These are phyloP conservation scores for Aspergillus quadricinctus DNA, from an alignment of 2,329 filamentous ascomycete genomes.

Conservation along the genomic window DNA sequence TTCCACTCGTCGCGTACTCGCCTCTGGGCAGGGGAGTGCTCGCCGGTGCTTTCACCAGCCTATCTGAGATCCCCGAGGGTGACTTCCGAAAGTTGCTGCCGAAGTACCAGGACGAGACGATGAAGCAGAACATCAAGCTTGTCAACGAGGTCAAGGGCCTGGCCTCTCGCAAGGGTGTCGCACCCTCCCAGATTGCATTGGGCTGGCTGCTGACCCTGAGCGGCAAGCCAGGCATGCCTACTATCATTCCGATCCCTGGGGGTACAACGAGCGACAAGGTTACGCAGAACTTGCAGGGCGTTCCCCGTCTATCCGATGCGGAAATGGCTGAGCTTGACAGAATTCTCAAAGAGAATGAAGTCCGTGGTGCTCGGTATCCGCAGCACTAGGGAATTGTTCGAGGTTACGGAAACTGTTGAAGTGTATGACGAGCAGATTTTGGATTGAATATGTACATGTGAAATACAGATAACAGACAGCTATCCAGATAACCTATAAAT, in stretches of 20 bases:
- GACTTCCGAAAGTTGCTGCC: slow-evolving; percentile 44
- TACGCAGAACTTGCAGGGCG: slow-evolving; percentile 29
- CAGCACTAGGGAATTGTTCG: slow-evolving; percentile 9
- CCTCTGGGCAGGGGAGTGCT: slow-evolving; percentile 57
- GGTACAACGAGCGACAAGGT: slow-evolving; percentile 35
- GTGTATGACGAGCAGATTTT: not conserved
- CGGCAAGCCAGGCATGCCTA: slow-evolving; percentile 40
- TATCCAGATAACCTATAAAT: not conserved
- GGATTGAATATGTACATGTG: not conserved
- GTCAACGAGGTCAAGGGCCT: slow-evolving; percentile 44
- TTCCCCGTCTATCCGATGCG: slow-evolving; percentile 27
- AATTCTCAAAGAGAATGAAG: slow-evolving; percentile 45
- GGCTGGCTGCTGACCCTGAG: slow-evolving; percentile 46
- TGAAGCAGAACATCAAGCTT: slow-evolving; percentile 48
- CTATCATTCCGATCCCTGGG: slow-evolving; percentile 36
- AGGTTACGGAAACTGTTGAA: not conserved
- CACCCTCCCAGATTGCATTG: slow-evolving; percentile 46
- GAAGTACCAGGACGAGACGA: slow-evolving; percentile 49
- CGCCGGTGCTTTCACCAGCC: slow-evolving; percentile 45
- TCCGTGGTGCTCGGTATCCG: slow-evolving; percentile 27
- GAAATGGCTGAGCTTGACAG: slow-evolving; percentile 49
- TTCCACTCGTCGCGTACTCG: slow-evolving; percentile 57
- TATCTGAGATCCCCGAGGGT: slow-evolving; percentile 45
- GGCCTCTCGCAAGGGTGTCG: slow-evolving; percentile 42
- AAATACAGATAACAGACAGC: not conserved